These are phyloP conservation scores for Salisapilia sapeloensis DNA, from an alignment of 352 stramenopile genomes.

Conservation along the genomic window DNA sequence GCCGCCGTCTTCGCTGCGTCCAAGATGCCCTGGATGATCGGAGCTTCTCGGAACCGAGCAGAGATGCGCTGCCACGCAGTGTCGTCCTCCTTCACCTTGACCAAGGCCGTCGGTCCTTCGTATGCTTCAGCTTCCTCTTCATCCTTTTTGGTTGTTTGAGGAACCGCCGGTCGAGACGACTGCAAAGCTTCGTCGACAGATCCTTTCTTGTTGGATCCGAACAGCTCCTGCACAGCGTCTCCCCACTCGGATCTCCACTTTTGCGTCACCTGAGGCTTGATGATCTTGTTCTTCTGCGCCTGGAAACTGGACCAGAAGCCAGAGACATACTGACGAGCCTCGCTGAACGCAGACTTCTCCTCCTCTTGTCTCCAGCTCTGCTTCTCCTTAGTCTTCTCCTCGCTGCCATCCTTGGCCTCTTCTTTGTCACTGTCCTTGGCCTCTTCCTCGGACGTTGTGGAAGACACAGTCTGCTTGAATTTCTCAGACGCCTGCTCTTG, in stretches of 20 bases:
- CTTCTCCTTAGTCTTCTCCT: conserved; percentile 4
- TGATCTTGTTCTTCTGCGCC: conserved; percentile 39
- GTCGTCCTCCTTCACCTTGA: conserved; percentile 86
- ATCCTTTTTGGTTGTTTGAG: conserved; percentile 10
- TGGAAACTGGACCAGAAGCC: conserved; percentile 31
- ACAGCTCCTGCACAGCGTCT: conserved; percentile 56
- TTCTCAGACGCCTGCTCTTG: conserved; percentile 50
- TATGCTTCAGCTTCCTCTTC: conserved; percentile 34
- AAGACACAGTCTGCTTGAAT: conserved; percentile 32
- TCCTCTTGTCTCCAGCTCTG: conserved; percentile 8
- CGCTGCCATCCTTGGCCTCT: conserved; percentile 4
- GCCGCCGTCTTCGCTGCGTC: conserved; percentile 65
- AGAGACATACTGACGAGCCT: conserved; percentile 32
- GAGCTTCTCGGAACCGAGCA: conserved; percentile 84
- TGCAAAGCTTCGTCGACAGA: conserved; percentile 61
- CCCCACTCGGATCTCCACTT: conserved; percentile 53
- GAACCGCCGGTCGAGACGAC: conserved; percentile 29
- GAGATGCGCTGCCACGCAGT: conserved; percentile 91
- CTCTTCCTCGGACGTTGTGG: conserved; percentile 4
- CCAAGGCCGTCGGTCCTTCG: conserved; percentile 52
- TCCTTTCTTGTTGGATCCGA: conserved; percentile 49
- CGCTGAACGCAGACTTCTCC: conserved; percentile 11
- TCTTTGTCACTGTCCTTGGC: conserved; percentile 1
- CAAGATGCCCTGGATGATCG: conserved; percentile 87
- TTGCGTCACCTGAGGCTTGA: conserved; percentile 18